phyloP scores from a whole-genome alignment of 2,329 filamentous ascomycete genomes.

The Colletotrichum salicis region DNA sequence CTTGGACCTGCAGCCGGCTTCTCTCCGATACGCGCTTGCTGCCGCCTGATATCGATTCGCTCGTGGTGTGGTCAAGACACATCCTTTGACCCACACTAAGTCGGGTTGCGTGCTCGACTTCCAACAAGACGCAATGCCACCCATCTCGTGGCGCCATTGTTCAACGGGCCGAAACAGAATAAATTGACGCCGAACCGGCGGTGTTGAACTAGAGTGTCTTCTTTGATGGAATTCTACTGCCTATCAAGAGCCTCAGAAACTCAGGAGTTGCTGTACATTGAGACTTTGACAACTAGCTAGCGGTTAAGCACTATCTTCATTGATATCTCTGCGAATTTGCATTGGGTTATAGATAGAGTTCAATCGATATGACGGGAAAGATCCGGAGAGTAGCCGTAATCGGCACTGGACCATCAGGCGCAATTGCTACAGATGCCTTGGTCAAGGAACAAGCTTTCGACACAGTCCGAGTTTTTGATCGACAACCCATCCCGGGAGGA shows the following conservation, averaged over 20 bases:
- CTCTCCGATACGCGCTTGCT: not conserved
- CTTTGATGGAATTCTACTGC: too few relatives aligned
- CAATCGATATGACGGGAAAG: not conserved
- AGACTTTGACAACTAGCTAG: not conserved
- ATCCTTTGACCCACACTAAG: constrained; percentile 5
- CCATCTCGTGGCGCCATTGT: constrained; percentile 15
- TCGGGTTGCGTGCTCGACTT: constrained; percentile 29
- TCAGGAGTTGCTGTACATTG: not conserved
- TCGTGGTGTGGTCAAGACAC: constrained; percentile 1
- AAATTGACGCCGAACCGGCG: not conserved
- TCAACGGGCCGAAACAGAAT: not conserved
- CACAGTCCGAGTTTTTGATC: constrained; percentile 67
- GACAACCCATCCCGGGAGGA: constrained; percentile 64
- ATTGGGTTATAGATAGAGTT: too few relatives aligned
- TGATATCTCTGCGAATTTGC: not conserved
- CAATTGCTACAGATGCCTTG: constrained; percentile 67
- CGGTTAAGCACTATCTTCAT: not conserved
- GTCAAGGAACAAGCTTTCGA: constrained; percentile 66
- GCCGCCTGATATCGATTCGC: not conserved
- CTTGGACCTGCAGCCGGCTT: not conserved
- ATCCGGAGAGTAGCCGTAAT: constrained; percentile 61
- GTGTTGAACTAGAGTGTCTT: too few relatives aligned
- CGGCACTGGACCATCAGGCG: constrained; percentile 66
- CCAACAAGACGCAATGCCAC: constrained; percentile 25
- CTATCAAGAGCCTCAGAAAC: not conserved